phyloP scores from a whole-genome alignment of 1,284 basidiomycete species.

The Cutaneotrichosporon curvatum region DNA sequence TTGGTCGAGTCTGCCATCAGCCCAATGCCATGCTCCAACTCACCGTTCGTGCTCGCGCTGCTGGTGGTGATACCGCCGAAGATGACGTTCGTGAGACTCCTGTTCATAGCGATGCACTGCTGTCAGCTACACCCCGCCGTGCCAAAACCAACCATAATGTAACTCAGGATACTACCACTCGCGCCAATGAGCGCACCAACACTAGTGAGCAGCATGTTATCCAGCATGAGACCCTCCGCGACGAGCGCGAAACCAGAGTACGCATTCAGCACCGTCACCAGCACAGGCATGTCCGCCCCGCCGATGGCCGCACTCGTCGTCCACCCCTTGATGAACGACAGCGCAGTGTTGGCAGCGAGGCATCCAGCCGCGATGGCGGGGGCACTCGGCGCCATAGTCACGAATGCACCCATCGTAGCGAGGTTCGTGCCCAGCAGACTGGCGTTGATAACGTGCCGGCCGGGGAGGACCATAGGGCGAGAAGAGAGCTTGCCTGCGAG shows the following conservation, averaged over 20 bases:
- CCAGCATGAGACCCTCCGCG: slow-evolving; percentile 83
- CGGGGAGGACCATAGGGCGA: slow-evolving; percentile 62
- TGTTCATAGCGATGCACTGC: slow-evolving; percentile 80
- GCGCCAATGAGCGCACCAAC: slow-evolving; percentile 76
- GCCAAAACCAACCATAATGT: slow-evolving; percentile 65
- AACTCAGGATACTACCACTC: slow-evolving; percentile 78
- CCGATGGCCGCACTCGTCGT: slow-evolving; percentile 79
- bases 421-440: slow-evolving; percentile 62
- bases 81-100: slow-evolving; percentile 25
- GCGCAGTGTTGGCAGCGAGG: slow-evolving; percentile 60
- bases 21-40: not conserved
- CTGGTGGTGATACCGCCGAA: slow-evolving; percentile 62
- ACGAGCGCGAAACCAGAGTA: slow-evolving; percentile 87
- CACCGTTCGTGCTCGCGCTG: slow-evolving; percentile 42
- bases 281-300: slow-evolving; percentile 83
- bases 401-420: slow-evolving; percentile 65
- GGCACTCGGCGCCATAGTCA: slow-evolving; percentile 60
- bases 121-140: not conserved
- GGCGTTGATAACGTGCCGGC: slow-evolving; percentile 65
- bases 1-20: slow-evolving; percentile 58
- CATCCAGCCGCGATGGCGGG: slow-evolving; percentile 68
- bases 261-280: slow-evolving; percentile 78
- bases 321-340: slow-evolving; percentile 70
- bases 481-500: slow-evolving; percentile 70
- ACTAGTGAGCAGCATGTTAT: slow-evolving; percentile 71